Conservation (phyloP, 2,329 filamentous ascomycete genomes). For the Sporothrix euskadiensis region DNA sequence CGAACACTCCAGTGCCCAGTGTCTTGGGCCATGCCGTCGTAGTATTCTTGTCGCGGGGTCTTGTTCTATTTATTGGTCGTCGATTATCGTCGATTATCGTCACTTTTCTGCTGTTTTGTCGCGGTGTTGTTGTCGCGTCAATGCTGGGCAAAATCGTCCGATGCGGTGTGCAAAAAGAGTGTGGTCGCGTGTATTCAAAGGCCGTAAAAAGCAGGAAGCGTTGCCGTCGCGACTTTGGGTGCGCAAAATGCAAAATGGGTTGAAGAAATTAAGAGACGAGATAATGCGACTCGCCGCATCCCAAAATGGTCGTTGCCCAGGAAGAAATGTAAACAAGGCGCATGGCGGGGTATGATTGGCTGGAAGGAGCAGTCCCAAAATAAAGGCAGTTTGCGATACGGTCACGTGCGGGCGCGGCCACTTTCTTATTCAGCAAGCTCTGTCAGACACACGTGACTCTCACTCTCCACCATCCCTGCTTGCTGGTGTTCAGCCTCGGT, state of each 20-base stretch:
- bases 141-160: neutral
- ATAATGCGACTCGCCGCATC: slow-evolving; percentile 18
- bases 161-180: neutral
- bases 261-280: slow-evolving; percentile 17
- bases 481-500: slow-evolving; percentile 35
- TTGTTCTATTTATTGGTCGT: neutral
- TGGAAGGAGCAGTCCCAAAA: neutral
- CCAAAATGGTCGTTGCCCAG: slow-evolving; percentile 28
- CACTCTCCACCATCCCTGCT: neutral
- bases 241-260: slow-evolving; percentile 16
- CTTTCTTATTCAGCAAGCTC: neutral
- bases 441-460: slow-evolving; percentile 16
- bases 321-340: slow-evolving; percentile 34
- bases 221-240: slow-evolving; percentile 4
- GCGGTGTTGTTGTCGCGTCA: neutral
- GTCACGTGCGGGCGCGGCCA: slow-evolving; percentile 18
- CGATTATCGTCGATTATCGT: neutral
- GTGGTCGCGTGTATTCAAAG: neutral
- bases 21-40: slow-evolving; percentile 75
- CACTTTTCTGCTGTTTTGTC: neutral
- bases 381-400: neutral
- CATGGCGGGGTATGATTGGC: slow-evolving; percentile 32
- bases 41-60: neutral
- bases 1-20: slow-evolving; percentile 87
- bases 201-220: neutral